These are phyloP conservation scores for Falciphora oryzae DNA, from an alignment of 2,329 filamentous ascomycete species.

Conservation along the genomic window DNA sequence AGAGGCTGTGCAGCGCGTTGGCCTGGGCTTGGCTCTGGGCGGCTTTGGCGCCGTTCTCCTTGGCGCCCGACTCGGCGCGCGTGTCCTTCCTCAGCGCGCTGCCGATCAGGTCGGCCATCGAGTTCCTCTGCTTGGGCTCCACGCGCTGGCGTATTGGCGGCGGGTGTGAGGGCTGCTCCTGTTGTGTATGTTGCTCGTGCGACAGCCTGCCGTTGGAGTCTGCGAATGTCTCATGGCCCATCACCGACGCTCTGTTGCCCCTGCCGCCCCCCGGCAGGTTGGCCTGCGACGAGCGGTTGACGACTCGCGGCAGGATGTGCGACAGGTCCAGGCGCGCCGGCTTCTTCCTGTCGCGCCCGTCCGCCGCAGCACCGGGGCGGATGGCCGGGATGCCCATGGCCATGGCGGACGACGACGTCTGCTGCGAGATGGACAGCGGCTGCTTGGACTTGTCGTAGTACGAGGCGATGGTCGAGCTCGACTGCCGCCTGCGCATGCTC, in stretches of 20 bases:
- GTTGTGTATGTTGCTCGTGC: no score
- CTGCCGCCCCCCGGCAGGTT: background rate
- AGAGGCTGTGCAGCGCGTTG: slow-evolving; percentile 41
- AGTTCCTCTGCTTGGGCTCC: background rate
- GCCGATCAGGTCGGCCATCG: background rate
- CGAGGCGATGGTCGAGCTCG: slow-evolving; percentile 49
- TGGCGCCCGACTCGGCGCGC: slow-evolving; percentile 23
- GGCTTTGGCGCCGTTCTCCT: background rate
- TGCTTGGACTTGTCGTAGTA: slow-evolving; percentile 53
- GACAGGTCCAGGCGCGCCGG: slow-evolving; percentile 45
- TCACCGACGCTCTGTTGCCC: background rate
- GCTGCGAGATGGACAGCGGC: slow-evolving; percentile 51
- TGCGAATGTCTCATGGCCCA: no score
- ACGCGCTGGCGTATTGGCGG: background rate
- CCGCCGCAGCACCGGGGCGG: slow-evolving; percentile 33
- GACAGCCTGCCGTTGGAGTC: no score
- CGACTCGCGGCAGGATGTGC: slow-evolving; percentile 31
- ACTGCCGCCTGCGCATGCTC: slow-evolving; percentile 42
- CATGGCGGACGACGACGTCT: slow-evolving; percentile 54
- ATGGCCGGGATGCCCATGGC: slow-evolving; percentile 47
- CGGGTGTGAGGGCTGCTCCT: background rate
- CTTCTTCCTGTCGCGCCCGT: slow-evolving; percentile 42
- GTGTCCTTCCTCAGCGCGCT: slow-evolving; percentile 4
- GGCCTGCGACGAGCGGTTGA: background rate
- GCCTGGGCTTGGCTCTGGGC: background rate